A percentile compares a stretch with the other conserved stretches of the same genome.
phyloP scores from a whole-genome alignment of 192 early-diverging fungal genomes.

The Kappamyces sp. region DNA sequence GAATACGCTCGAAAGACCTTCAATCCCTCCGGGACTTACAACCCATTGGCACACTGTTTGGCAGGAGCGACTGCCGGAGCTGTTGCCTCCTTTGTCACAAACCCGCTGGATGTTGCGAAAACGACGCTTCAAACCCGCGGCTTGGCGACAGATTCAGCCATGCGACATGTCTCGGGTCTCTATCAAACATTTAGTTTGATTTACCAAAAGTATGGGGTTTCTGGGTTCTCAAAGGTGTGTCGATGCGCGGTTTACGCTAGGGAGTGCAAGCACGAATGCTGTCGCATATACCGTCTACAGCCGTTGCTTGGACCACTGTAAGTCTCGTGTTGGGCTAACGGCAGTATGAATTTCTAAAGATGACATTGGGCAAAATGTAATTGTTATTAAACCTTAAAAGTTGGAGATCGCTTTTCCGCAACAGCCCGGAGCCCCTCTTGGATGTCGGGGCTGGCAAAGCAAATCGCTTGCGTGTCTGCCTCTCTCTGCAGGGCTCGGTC shows the following conservation, averaged over 20 bases:
- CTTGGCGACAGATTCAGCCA: conserved; percentile 58
- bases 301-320: conserved; percentile 86
- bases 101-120: conserved; percentile 92
- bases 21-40: conserved; percentile 75
- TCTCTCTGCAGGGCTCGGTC: conserved; percentile 29
- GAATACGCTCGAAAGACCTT: conserved; percentile 78
- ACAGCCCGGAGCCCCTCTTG: conserved; percentile 27
- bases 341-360: conserved; percentile 40
- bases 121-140: conserved; percentile 93
- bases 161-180: conserved; percentile 68
- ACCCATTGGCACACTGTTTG: conserved; percentile 77
- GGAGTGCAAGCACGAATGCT: conserved; percentile 66
- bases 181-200: conserved; percentile 66
- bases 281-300: conserved; percentile 87
- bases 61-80: conserved; percentile 88
- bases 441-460: conserved; percentile 19
- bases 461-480: conserved; percentile 29
- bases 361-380: conserved; percentile 20
- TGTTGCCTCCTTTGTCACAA: conserved; percentile 79
- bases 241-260: conserved; percentile 32
- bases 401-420: conserved; percentile 22
- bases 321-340: background rate
- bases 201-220: conserved; percentile 64
- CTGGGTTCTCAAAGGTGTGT: conserved; percentile 76
- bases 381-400: conserved; percentile 25